Evolutionary conservation across 768 basidiomycete species (phyloP).

Genomic region (Termitomyces sp.): DNA sequence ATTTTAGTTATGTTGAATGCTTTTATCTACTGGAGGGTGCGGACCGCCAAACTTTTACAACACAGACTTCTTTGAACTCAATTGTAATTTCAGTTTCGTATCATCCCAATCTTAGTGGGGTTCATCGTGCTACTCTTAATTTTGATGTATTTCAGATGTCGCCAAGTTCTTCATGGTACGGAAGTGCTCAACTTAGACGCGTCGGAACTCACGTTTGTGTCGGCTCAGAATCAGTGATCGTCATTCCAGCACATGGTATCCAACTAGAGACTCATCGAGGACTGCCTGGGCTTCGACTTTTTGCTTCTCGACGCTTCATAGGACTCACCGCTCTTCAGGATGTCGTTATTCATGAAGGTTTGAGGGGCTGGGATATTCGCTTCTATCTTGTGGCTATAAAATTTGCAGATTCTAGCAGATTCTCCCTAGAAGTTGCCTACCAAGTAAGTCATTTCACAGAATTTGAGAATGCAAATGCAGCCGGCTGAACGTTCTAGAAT

Average conservation of each 20-base stretch:
- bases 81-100: not conserved
- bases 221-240: constrained; percentile 61
- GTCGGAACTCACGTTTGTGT: not conserved
- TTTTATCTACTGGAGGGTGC: constrained; percentile 19
- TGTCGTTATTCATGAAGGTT: constrained; percentile 71
- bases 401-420: constrained; percentile 22
- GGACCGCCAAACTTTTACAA: not conserved
- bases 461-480: not conserved
- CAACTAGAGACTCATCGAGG: constrained; percentile 74
- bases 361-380: constrained; percentile 67
- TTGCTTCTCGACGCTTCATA: constrained; percentile 53
- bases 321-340: constrained; percentile 53
- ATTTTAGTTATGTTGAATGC: constrained; percentile 32
- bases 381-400: constrained; percentile 60
- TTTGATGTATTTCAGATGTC: constrained; percentile 7
- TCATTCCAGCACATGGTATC: constrained; percentile 65
- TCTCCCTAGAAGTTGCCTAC: constrained; percentile 52
- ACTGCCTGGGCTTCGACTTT: constrained; percentile 35
- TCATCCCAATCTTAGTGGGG: not conserved
- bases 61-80: not conserved
- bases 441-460: constrained; percentile 41
- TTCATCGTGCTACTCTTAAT: constrained; percentile 19
- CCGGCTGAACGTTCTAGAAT: constrained; percentile 39
- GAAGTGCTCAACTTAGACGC: not conserved
- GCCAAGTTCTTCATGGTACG: constrained; percentile 13